Evolutionary conservation across 805 yeast species (phyloP), one percentile per base, ranked within the genome.

Genomic region (Candida palmyrensis): DNA sequence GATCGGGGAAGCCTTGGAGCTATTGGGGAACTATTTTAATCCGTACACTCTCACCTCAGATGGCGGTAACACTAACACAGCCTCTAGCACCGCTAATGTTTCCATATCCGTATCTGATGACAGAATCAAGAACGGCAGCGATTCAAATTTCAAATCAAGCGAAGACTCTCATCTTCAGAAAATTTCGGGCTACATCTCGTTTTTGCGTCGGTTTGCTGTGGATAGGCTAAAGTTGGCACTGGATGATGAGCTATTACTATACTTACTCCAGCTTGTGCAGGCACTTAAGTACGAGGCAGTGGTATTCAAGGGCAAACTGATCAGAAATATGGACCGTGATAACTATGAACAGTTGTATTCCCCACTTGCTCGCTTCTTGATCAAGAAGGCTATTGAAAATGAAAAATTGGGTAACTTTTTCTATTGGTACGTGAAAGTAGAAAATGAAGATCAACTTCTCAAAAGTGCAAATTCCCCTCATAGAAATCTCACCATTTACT

Each of bases 361-460:
- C 0, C 87, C 89, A 0, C 58, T 83, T 32, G 84, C 86, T 1
- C 74, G 76, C 33, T 88, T 90, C 49, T 61, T 92, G 25, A 79
- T 89, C 26, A 77, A 77, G 18, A 68, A 90, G 29, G 79, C 95
- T 0, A 64, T 79, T 1, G 62, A 71, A 13, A 83, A 82, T 49
- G 71, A 73, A 14, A 64, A 73, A 13, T 62, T 94, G 25, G 92
- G 95, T 0, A 88, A 80, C 49, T 86, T 74, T 49, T 77, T 94
- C 40, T 89, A 86, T 55, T 92, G 98, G 97, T 86, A 82, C 51
- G 72, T 92, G 32, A 81, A 79, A 42, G 95, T 94, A 2, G 97
- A 90, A 49, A 74, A 82, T 19, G 86, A 82, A 47, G 96, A 85
- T 37, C 68, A 65, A 38, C 39, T 62, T 23, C 41, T 13, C 25